Evolutionary conservation across 352 stramenopile species (phyloP), one percentile per base, ranked within the genome.

Genomic region (Phytophthora cactorum): DNA sequence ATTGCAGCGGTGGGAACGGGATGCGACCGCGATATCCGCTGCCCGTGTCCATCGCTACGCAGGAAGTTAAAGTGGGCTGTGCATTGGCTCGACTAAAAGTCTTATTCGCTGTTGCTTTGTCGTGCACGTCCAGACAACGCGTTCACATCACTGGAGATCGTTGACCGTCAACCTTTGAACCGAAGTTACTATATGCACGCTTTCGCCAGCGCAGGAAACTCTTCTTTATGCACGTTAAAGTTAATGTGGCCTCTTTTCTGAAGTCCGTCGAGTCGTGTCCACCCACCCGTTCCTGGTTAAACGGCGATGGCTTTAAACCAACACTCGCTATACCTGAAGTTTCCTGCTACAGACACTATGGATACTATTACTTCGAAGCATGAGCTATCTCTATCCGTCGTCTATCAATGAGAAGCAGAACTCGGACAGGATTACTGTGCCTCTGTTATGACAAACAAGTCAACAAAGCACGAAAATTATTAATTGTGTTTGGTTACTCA

Each of bases 21-120:
- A 67, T 67, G 8, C 59, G 59, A 39, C 49, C 59, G 28, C 49
- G 49, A 36, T 66, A 66, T 45, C 59, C 59, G 49, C 12, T 53
- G 5, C 59, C 59, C 22, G 28, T 59, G 59, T 66, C 59, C 59
- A 66, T 66, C 15, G 28, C 6, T 11, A n/a, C 22, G 39, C 15
- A 27, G 15, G 17, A 22, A n/a, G 39, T n/a, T n/a, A 46, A 46
- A 25, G 5, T 28, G 43, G 43, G 27, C 25, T 22, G 25, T 52
- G 25, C n/a, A 36, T 49, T 49, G 9, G 34, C 34, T 39, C 34
- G 34, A 39, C n/a, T 45, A 22, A 14, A 46, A 4, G 39, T 46
- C 39, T 46, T 25, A 10, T 49, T 49, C 8, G 45, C n/a, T 29
- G 45, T 64, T 64, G 57, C 57, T 27, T 43, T 57, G 25, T 57